Evolutionary conservation across 116 monocot species (phyloP).

Genomic region (Cymodocea nodosa): DNA sequence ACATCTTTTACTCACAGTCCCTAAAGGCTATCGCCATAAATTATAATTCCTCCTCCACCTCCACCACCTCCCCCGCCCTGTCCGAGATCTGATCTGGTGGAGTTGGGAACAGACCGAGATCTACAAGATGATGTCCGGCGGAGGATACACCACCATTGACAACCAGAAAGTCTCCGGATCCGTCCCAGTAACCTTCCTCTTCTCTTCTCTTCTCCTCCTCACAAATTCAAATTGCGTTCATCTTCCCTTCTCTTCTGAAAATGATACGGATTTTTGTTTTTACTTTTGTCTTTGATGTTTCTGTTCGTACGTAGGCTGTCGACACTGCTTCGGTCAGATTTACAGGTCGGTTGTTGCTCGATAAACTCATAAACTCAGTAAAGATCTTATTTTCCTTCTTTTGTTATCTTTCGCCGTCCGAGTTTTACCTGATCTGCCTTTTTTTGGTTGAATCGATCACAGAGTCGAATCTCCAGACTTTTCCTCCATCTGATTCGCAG

Average conservation of each 20-base stretch:
- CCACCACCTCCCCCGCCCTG: background rate
- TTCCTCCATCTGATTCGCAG: constrained; percentile 55
- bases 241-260: background rate
- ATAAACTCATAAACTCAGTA: background rate
- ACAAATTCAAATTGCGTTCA: background rate
- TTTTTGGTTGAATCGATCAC: background rate
- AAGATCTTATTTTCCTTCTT: background rate
- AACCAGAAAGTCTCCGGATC: constrained; percentile 59
- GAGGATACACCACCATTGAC: constrained; percentile 55
- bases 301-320: constrained; percentile 32
- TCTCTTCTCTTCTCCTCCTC: constrained; percentile 13
- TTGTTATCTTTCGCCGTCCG: background rate
- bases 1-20: no score
- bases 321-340: constrained; percentile 62
- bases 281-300: background rate
- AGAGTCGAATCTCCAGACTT: constrained; percentile 82
- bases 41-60: no score
- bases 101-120: background rate
- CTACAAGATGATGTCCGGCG: constrained; percentile 54
- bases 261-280: background rate
- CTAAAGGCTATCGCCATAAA: no score
- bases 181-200: constrained; percentile 28
- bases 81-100: background rate
- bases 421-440: background rate
- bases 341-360: constrained; percentile 24